Percentiles rank a stretch among this genome's conserved stretches.
Conservation (phyloP, 2,329 filamentous ascomycete genomes). For the Aureobasidium sp. region DNA sequence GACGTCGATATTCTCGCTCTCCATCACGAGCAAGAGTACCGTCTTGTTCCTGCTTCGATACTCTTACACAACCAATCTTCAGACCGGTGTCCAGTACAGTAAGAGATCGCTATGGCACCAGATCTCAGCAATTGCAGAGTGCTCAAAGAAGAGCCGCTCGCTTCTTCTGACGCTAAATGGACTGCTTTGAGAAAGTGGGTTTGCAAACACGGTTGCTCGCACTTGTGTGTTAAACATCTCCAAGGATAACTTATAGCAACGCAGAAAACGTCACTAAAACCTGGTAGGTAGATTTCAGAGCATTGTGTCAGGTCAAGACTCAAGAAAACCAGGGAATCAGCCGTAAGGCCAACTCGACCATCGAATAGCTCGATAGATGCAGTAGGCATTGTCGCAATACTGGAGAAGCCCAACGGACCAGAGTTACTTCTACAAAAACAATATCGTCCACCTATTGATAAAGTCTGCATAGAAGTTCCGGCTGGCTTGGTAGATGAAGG, state of each 20-base stretch:
- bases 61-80: background rate
- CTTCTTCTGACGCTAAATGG: conserved; percentile 35
- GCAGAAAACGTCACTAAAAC: conserved; percentile 17
- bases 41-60: background rate
- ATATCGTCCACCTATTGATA: conserved; percentile 53
- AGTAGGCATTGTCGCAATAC: conserved; percentile 51
- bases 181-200: conserved; percentile 33
- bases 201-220: background rate
- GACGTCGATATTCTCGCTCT: background rate
- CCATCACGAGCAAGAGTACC: background rate
- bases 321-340: conserved; percentile 35
- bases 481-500: conserved; percentile 53
- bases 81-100: background rate
- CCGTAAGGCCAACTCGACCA: conserved; percentile 45
- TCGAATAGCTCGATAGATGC: conserved; percentile 51
- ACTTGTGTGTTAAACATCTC: background rate
- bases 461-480: conserved; percentile 53
- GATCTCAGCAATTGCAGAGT: conserved; percentile 19
- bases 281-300: background rate
- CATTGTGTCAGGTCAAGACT: background rate
- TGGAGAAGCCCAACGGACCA: conserved; percentile 41
- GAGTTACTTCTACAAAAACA: conserved; percentile 47
- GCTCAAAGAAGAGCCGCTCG: conserved; percentile 18
- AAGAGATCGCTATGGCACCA: conserved; percentile 13
- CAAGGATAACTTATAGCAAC: conserved; percentile 43